Evolutionary conservation across 805 yeast genomes (phyloP), one percentile per base, ranked within the genome.

Genomic region (Metschnikowia santaceciliae): DNA sequence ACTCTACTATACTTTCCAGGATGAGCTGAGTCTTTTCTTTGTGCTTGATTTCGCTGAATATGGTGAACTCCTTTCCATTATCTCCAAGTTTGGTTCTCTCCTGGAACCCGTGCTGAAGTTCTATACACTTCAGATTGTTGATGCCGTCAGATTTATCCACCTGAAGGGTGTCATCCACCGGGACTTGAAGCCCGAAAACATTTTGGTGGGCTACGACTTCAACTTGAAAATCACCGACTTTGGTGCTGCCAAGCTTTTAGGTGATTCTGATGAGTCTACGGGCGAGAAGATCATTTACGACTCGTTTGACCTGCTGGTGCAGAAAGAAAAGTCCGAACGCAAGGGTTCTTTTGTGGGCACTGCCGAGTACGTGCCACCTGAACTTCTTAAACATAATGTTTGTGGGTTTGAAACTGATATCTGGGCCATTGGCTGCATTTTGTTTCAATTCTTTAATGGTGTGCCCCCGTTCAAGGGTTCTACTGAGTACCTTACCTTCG

Each of bases 331-430:
- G 13, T 30, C 39, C 36, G 59, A 55, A 17, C 54, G 74, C n/a
- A 67, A 67, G 50, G 77, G 74, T 20, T 90, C 97, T 0, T 94
- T 92, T 72, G 98, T 92, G 3, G 99, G 99, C 0, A 92, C 99
- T 0, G 98, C 98, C 0, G 97, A 91, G 64, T 91, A 91, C 63
- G 97, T 94, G 2, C 85, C 96, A 0, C 99, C 98, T 0, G 99
- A 94, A 66, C 71, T 94, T 38, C 72, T 94, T 45, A 79, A 83
- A 45, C 77, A 80, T 60, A 94, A 92, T 65, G 75, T 79, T 35
- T 89, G 96, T 63, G 94, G 96, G 17, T 87, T 82, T 62, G 86
- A 85, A 55, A 78, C 92, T 32, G 97, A 90, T 65, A 69, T 88
- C n/a, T 90, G 97, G 97, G 96, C 97, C 1, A 67, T 90, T 50